Percentiles rank a stretch among this genome's conserved stretches.
phyloP scores from a whole-genome alignment of 208 protist species.

The Novymonas esmeraldas region DNA sequence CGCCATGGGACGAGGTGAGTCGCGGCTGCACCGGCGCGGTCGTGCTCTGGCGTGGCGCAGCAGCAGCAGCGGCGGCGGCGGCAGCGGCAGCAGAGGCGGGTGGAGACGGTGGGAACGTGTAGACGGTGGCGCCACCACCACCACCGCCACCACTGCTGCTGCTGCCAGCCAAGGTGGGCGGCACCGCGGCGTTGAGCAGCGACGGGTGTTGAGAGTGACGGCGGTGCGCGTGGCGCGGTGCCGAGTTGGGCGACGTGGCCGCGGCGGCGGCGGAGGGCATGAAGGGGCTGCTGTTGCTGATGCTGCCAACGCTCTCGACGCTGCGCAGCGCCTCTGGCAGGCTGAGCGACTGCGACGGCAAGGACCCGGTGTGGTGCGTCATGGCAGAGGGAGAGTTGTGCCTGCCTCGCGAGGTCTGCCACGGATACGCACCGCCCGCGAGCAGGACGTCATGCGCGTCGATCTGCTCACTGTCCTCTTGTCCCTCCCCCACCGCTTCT shows the following conservation, averaged over 20 bases:
- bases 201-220: background rate
- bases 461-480: too few relatives aligned
- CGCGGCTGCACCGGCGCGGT: slow-evolving; percentile 8
- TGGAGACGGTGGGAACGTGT: background rate
- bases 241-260: background rate
- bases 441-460: too few relatives aligned
- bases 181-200: background rate
- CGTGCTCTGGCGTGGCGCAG: too few relatives aligned
- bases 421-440: too few relatives aligned
- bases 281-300: background rate
- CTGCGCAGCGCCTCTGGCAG: slow-evolving; percentile 10
- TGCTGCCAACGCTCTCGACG: background rate
- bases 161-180: too few relatives aligned
- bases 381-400: background rate
- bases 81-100: background rate
- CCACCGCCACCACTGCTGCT: background rate
- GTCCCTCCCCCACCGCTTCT: too few relatives aligned
- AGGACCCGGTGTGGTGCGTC: background rate
- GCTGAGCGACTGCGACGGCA: slow-evolving; percentile 2
- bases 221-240: background rate
- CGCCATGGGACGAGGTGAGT: slow-evolving; percentile 51
- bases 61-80: background rate
- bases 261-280: background rate
- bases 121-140: background rate
- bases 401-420: too few relatives aligned